Evolutionary conservation across 1,284 basidiomycete genomes (phyloP).

Genomic region (Microbotryum scabiosae): DNA sequence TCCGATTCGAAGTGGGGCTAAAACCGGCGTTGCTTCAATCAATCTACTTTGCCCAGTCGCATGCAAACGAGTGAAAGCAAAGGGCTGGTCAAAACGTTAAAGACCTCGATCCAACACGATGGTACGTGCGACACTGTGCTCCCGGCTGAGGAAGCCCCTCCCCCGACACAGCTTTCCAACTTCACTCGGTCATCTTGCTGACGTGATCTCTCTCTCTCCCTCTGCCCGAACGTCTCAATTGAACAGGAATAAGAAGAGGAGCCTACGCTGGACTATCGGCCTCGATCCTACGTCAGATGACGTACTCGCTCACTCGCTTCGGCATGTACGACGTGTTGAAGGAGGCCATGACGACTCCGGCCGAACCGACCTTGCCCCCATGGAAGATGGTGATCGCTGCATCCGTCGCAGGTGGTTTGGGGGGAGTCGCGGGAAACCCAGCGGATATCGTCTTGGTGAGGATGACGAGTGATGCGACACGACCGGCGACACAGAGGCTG

Average conservation of each 20-base stretch:
- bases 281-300: slow-evolving; percentile 86
- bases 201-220: not conserved
- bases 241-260: slow-evolving; percentile 29
- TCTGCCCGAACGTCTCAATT: not conserved
- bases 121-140: slow-evolving; percentile 12
- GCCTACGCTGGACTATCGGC: slow-evolving; percentile 60
- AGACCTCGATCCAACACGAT: slow-evolving; percentile 23
- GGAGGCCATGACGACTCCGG: slow-evolving; percentile 49
- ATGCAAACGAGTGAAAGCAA: slow-evolving; percentile 33
- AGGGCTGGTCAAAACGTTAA: slow-evolving; percentile 26
- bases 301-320: slow-evolving; percentile 83
- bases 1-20: no score
- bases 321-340: slow-evolving; percentile 90
- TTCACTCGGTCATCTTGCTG: not conserved
- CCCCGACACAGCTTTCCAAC: not conserved
- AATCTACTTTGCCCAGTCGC: slow-evolving; percentile 18
- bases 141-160: not conserved
- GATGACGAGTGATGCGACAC: slow-evolving; percentile 79
- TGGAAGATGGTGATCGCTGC: slow-evolving; percentile 71
- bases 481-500: slow-evolving; percentile 69
- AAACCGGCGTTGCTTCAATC: not conserved
- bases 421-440: slow-evolving; percentile 66
- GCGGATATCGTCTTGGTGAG: slow-evolving; percentile 55
- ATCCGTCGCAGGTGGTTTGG: slow-evolving; percentile 22
- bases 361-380: slow-evolving; percentile 45